Evolutionary conservation across 371 early-diverging fungal genomes (phyloP), one percentile per base, ranked within the genome.

Genomic region (Conidiobolus incongruus): DNA sequence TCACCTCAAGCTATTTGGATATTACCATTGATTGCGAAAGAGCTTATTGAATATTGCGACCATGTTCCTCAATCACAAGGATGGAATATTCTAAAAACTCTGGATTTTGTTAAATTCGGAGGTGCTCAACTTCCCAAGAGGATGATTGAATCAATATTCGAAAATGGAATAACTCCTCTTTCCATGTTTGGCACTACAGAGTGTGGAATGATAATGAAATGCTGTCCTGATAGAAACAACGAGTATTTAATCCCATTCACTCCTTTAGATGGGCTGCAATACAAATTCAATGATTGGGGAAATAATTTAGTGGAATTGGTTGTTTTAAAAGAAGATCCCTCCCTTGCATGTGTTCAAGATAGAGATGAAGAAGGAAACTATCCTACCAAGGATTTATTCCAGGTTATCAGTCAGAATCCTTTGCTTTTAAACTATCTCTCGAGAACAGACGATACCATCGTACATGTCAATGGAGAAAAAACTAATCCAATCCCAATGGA

Each of bases 391-490:
- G 40, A 40, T 37, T 13, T 37, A 12, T 20, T 20, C 19, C 4
- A 37, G 16, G 13, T 37, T 37, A 20, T 37, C 19, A 3, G 15
- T 3, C 29, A 23, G 3, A 19, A 40, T 28, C 17, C n/a, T 15
- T 15, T 40, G 7, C 6, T 4, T 6, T 40, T 40, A 19, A 29
- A 40, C 12, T 7, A 19, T 6, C 7, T 40, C 11, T 13, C 20
- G 12, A 24, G 43, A 17, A 20, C 15, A 3, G 43, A 42, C n/a
- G 43, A 42, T 42, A 42, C 34, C 15, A 29, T 42, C 4, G 21
- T 42, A 19, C 43, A 42, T 33, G 20, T 17, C 2, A 42, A 12
- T 42, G 43, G 43, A 2, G 43, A 42, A 20, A 42, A 42, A 21
- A 32, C 43, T 5, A 32, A 42, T 22, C 43, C 43, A 11, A 16